A percentile compares a stretch with the other conserved stretches of the same genome.
These are phyloP conservation scores for Metschnikowia corniflorae DNA, from an alignment of 805 yeast genomes.

Conservation along the genomic window DNA sequence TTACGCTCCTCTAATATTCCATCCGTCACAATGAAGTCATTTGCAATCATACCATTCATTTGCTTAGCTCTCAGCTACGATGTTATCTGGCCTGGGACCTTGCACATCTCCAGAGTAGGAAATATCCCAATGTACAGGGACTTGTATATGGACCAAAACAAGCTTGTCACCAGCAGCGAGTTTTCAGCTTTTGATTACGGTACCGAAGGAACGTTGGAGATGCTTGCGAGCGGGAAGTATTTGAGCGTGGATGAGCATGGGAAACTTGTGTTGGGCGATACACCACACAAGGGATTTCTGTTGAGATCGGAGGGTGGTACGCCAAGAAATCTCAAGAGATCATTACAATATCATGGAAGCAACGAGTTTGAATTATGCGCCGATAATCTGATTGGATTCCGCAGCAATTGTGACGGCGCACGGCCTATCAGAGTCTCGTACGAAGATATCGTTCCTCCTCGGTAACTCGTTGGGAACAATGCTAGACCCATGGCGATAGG, in stretches of 20 bases:
- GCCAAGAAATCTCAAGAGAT: background rate
- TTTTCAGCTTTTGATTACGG: constrained; percentile 1
- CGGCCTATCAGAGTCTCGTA: constrained; percentile 1
- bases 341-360: background rate
- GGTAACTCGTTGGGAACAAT: no score
- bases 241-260: constrained; percentile 1
- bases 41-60: constrained; percentile 1
- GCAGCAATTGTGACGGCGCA: constrained; percentile 4
- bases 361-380: constrained; percentile 4
- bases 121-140: background rate
- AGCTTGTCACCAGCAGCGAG: background rate
- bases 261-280: constrained; percentile 1
- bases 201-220: constrained; percentile 1
- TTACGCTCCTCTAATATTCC: no score
- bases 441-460: constrained; percentile 9
- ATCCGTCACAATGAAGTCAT: constrained; percentile 1
- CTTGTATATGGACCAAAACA: background rate
- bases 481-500: no score
- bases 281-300: constrained; percentile 3
- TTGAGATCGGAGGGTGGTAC: background rate
- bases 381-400: constrained; percentile 7
- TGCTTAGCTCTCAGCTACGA: constrained; percentile 2
- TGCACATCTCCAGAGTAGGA: constrained; percentile 2
- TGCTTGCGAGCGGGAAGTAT: background rate
- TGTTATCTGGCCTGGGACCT: constrained; percentile 6